Conservation (phyloP, 768 basidiomycete genomes). For the Boletellus ananiceps region DNA sequence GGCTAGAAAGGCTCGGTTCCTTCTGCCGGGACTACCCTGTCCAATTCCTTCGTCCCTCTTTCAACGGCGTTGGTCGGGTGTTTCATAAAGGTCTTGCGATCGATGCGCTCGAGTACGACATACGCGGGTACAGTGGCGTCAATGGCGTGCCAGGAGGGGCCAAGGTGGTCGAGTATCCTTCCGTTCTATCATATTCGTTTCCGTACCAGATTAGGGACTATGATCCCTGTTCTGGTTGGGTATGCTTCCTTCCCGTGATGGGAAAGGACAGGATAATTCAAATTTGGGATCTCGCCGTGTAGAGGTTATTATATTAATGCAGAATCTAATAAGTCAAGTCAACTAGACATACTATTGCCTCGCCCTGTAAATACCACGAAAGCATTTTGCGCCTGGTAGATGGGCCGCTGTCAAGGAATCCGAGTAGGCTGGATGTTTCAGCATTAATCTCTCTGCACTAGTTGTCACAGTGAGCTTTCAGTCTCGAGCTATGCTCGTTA, state of each 20-base stretch:
- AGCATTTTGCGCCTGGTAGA: too few relatives aligned
- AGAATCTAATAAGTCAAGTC: too few relatives aligned
- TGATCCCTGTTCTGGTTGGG: conserved; percentile 17
- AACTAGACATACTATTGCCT: too few relatives aligned
- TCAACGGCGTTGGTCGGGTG: conserved; percentile 9
- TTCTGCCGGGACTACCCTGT: background rate
- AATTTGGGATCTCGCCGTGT: background rate
- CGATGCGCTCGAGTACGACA: conserved; percentile 11
- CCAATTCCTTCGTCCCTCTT: conserved; percentile 10
- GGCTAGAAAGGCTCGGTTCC: conserved; percentile 1
- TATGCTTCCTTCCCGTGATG: conserved; percentile 8
- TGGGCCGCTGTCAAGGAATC: too few relatives aligned
- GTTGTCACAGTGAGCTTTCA: too few relatives aligned
- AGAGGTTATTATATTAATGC: too few relatives aligned
- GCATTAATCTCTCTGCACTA: too few relatives aligned
- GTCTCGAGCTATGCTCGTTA: too few relatives aligned
- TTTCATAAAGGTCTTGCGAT: background rate
- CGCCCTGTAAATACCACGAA: too few relatives aligned
- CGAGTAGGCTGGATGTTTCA: too few relatives aligned
- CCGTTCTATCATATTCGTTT: background rate
- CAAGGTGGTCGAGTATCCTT: conserved; percentile 1
- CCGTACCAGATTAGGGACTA: conserved; percentile 7
- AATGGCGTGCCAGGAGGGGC: too few relatives aligned
- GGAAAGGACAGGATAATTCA: conserved; percentile 4
- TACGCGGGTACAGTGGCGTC: background rate